Base-by-base conservation (phyloP, 148 eudicot species). In the Vaccinium macrocarpon region DNA sequence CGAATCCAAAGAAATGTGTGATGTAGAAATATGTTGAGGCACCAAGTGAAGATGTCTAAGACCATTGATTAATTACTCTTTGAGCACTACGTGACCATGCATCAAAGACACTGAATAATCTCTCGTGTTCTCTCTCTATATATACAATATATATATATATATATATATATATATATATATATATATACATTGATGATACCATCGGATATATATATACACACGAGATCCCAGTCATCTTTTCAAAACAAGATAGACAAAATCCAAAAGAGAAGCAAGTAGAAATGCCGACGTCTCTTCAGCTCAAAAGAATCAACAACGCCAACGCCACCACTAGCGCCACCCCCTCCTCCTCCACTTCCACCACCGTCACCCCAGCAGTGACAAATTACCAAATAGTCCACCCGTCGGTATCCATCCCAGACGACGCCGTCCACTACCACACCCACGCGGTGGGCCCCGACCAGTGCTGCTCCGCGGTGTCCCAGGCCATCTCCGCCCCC, bases 401-500 rank as follows among this genome's bases (percentile, higher is more conserved):
- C 13, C 89, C 90, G 38, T 84, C 87, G 6, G 81, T 84, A 35
- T 77, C 90, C 0, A 72, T 88, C 64, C 91, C 90, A 0, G 89
- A 89, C 57, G 83, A 86, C 70, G 75, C 89, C 10, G 29, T 62
- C 38, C 89, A 71, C 86, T 86, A 83, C 90, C 98, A 94, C 91
- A 85, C 87, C 85, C 96, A 89, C 87, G 86, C 85, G 42, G 86
- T 85, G 8, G 87, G 87, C 0, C 90, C 89, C 23, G 72, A 85
- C 76, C 96, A 93, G 87, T 89, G 92, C 87, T 88, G 91, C 89
- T 92, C 95, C 25, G 89, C 90, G 27, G 93, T 90, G 6, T 87
- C 87, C 57, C 90, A 89, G 51, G 72, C 87, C 57, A 85, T 95
- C 85, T 64, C 86, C 72, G 96, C 98, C 11, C 93, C 96, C 0